phyloP scores from a whole-genome alignment of 306 rosid species.

The Vicia sativa region DNA sequence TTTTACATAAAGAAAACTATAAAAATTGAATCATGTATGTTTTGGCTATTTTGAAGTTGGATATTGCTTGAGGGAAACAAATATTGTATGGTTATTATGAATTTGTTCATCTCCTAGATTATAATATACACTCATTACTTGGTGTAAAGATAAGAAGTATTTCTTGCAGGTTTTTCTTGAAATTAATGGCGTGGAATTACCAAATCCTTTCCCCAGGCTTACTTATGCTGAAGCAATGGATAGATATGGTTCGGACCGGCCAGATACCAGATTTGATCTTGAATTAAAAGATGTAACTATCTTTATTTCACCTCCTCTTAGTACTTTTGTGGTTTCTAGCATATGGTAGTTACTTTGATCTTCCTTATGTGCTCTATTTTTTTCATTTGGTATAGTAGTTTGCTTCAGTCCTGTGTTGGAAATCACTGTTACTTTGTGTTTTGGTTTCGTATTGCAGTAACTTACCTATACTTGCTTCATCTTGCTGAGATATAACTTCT shows the following conservation, averaged over 20 bases:
- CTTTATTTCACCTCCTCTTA: slow-evolving; percentile 37
- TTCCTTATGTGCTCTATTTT: not conserved
- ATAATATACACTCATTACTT: slow-evolving; percentile 10
- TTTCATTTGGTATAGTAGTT: slow-evolving; percentile 11
- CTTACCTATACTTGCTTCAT: slow-evolving; percentile 33
- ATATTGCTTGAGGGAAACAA: slow-evolving; percentile 1
- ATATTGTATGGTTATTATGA: slow-evolving; percentile 10
- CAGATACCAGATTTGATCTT: slow-evolving; percentile 88
- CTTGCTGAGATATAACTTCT: slow-evolving; percentile 29
- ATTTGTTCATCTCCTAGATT: slow-evolving; percentile 22
- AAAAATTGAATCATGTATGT: not conserved
- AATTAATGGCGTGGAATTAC: slow-evolving; percentile 76
- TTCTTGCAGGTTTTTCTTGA: slow-evolving; percentile 84
- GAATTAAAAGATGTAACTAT: slow-evolving; percentile 80
- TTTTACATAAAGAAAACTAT: not conserved
- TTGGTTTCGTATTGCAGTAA: slow-evolving; percentile 4
- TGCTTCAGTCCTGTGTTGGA: slow-evolving; percentile 10
- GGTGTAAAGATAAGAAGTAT: slow-evolving; percentile 30
- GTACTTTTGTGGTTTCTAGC: slow-evolving; percentile 27
- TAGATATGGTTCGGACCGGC: slow-evolving; percentile 90
- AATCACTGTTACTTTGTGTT: slow-evolving; percentile 29
- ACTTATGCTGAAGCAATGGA: slow-evolving; percentile 94
- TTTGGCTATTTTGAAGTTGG: slow-evolving; percentile 11
- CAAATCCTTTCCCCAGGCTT: slow-evolving; percentile 94
- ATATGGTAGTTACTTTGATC: not conserved